phyloP scores from a whole-genome alignment of 2,329 filamentous ascomycete genomes.

The Cryphonectria japonica region DNA sequence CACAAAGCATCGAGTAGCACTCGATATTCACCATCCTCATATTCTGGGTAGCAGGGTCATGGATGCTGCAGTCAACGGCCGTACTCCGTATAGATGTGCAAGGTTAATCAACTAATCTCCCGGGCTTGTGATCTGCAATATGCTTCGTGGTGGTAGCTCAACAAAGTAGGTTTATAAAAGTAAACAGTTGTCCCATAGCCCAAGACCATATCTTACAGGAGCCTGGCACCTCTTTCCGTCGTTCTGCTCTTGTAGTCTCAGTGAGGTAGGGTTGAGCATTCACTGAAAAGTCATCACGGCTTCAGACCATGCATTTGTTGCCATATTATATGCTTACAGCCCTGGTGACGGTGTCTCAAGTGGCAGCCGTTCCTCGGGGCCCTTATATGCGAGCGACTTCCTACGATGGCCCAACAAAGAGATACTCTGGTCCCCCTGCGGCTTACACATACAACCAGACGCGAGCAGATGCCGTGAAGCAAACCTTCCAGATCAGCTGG shows the following conservation, averaged over 20 bases:
- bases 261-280: background rate
- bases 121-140: background rate
- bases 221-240: background rate
- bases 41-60: background rate
- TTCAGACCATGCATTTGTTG: constrained; percentile 32
- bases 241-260: too few relatives aligned
- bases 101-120: background rate
- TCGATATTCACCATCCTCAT: background rate
- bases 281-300: background rate
- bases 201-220: background rate
- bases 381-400: constrained; percentile 3
- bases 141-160: background rate
- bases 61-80: background rate
- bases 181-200: background rate
- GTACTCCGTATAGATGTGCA: constrained; percentile 6
- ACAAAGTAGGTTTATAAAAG: background rate
- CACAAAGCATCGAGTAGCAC: background rate
- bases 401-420: constrained; percentile 10
- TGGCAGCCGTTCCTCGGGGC: constrained; percentile 25
- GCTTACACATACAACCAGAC: constrained; percentile 40
- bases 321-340: constrained; percentile 12
- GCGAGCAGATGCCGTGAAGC: constrained; percentile 64
- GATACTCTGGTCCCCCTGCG: constrained; percentile 23
- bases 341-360: constrained; percentile 24
- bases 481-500: constrained; percentile 73